Base-by-base conservation (phyloP, 1,139 yeast genomes). In the Kodamaea sp. region DNA sequence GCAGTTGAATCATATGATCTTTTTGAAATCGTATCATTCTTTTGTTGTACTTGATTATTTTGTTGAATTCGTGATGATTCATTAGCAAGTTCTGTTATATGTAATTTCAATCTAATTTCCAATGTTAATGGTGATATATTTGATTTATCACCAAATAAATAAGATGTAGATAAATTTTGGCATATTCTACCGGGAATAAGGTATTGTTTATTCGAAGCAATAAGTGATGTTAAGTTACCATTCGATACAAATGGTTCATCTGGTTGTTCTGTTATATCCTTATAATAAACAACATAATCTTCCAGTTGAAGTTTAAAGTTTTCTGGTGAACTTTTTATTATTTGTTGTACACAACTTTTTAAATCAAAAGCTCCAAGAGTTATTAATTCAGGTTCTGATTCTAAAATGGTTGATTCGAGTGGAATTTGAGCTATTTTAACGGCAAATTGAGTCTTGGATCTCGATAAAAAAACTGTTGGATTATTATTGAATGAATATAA, bases 201-300 rank as follows among this genome's bases (percentile, higher is more conserved):
- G 31, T 58, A 58, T 5, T 60, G 52, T 27, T 62, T 61, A 6
- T 62, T 42, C 28, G 62, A 51, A 15, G 52, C 39, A 8, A 70
- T 45, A 30, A 70, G 54, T 27, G 69, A 65, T 1, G 87, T 78
- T 36, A 81, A 66, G 20, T 79, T 67, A 0, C 92, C 92, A 48
- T 79, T 75, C 12, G 87, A 82, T 7, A 84, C 92, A 55, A 80
- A 79, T 2, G 92, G 92, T 58, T 84, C 90, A 52, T 81, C 87
- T 5, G 78, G 79, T 52, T 71, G 76, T 55, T 84, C 92, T 26
- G 84, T 76, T 35, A 83, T 74, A 55, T 84, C 92, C 50, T 79
- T 81, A 48, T 79, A 81, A 58, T 84, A 84, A 12, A 84, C 78
- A 31, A 85, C 84, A 54, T 79, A 83, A 53, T 84, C 92, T 42